Conservation (phyloP, 345 rosid species). For the Lepidium aucheri region DNA sequence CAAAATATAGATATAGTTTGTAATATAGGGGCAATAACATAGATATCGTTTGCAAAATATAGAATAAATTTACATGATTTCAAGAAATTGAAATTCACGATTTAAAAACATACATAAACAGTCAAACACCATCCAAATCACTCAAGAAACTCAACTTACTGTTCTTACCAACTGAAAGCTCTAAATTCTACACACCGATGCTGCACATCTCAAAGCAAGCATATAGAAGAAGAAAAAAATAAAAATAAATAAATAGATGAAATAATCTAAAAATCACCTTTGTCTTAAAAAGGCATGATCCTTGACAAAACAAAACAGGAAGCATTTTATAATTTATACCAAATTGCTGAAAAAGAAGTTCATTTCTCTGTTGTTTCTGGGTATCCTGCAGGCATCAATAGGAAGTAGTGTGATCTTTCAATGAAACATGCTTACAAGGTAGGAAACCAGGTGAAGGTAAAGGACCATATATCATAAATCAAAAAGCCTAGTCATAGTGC, state of each 20-base stretch:
- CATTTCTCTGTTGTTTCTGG: slow-evolving; percentile 74
- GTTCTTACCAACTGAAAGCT: not conserved
- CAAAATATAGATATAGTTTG: no score
- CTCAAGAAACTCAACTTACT: not conserved
- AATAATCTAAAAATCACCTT: slow-evolving; percentile 35
- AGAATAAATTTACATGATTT: not conserved
- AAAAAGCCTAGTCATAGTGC: not conserved
- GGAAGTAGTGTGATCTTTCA: not conserved
- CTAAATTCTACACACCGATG: not conserved
- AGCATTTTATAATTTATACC: slow-evolving; percentile 61
- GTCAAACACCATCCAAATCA: not conserved
- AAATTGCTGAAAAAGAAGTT: slow-evolving; percentile 66
- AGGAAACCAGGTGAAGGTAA: not conserved
- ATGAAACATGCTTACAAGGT: not conserved
- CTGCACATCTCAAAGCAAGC: not conserved
- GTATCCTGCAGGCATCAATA: slow-evolving; percentile 40
- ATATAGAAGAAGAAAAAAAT: not conserved
- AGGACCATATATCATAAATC: not conserved
- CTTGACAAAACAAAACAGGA: slow-evolving; percentile 69
- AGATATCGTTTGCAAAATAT: no score
- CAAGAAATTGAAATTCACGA: not conserved
- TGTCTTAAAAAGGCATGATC: slow-evolving; percentile 59
- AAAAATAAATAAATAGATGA: no score
- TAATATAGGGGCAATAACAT: no score
- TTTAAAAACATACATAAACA: not conserved